Conservation (phyloP, 305 asterid species). For the Salvia sclarea region DNA sequence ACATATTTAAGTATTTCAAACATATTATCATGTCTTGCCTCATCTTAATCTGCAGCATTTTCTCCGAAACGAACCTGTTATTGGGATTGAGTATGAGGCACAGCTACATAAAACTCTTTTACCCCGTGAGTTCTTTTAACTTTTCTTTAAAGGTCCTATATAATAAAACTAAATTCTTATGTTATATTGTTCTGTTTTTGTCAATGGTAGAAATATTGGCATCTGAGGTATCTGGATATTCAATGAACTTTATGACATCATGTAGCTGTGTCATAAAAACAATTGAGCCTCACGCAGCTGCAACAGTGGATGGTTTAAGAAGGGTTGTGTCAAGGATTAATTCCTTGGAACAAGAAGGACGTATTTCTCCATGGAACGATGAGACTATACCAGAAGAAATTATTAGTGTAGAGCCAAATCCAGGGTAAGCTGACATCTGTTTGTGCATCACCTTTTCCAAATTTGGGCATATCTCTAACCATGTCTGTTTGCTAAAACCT, state of each 20-base stretch:
- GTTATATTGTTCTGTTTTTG: conserved; percentile 24
- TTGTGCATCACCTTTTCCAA: conserved; percentile 7
- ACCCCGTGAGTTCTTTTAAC: conserved; percentile 64
- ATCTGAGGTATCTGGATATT: conserved; percentile 78
- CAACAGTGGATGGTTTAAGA: conserved; percentile 69
- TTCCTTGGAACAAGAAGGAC: conserved; percentile 60
- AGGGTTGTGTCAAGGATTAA: conserved; percentile 64
- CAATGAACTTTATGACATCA: conserved; percentile 72
- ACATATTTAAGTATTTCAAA: conserved; percentile 21
- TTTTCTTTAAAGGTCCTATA: conserved; percentile 12
- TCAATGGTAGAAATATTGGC: conserved; percentile 63
- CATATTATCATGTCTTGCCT: conserved; percentile 31
- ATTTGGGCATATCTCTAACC: conserved; percentile 18
- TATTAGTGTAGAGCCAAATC: conserved; percentile 65
- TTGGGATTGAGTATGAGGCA: conserved; percentile 91
- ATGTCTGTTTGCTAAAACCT: conserved; percentile 10
- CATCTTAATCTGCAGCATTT: conserved; percentile 65
- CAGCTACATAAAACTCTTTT: conserved; percentile 87
- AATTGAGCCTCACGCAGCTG: conserved; percentile 84
- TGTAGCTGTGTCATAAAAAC: conserved; percentile 82
- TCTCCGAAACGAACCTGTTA: conserved; percentile 89
- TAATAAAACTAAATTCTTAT: conserved; percentile 17
- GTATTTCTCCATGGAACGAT: conserved; percentile 80
- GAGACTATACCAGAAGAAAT: conserved; percentile 89
- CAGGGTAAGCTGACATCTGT: conserved; percentile 59